phyloP scores from a whole-genome alignment of 2,329 filamentous ascomycete species.

The Pseudogymnoascus sp. region DNA sequence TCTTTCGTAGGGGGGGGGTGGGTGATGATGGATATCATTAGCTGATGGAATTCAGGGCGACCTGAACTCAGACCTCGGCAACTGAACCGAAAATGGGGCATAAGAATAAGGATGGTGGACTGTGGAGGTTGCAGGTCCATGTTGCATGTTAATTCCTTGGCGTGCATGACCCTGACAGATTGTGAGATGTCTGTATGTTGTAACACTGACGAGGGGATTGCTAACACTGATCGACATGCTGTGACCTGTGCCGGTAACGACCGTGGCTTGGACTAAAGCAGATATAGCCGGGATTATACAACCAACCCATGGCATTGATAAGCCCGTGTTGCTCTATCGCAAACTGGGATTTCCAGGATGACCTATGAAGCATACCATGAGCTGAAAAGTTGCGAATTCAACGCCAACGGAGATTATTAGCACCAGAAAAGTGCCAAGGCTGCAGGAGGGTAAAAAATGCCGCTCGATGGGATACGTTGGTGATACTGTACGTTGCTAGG shows the following conservation, averaged over 20 bases:
- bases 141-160: background rate
- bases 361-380: background rate
- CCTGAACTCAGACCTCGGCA: background rate
- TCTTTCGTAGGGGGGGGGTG: no score
- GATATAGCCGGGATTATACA: background rate
- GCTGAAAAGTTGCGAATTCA: background rate
- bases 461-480: background rate
- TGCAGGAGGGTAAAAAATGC: background rate
- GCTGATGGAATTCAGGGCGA: background rate
- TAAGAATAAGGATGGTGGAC: background rate
- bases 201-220: background rate
- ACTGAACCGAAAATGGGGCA: background rate
- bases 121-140: background rate
- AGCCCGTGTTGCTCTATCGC: background rate
- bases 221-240: background rate
- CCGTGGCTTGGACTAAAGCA: background rate
- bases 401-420: background rate
- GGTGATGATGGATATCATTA: background rate
- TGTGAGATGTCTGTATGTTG: background rate
- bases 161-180: background rate
- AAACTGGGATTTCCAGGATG: background rate
- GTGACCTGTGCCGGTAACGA: background rate
- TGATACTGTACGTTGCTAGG: background rate
- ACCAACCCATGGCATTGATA: background rate
- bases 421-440: background rate